Percentiles rank a stretch among this genome's conserved stretches.
phyloP scores from a whole-genome alignment of 371 early-diverging fungal genomes.

The Neoconidiobolus thromboides region DNA sequence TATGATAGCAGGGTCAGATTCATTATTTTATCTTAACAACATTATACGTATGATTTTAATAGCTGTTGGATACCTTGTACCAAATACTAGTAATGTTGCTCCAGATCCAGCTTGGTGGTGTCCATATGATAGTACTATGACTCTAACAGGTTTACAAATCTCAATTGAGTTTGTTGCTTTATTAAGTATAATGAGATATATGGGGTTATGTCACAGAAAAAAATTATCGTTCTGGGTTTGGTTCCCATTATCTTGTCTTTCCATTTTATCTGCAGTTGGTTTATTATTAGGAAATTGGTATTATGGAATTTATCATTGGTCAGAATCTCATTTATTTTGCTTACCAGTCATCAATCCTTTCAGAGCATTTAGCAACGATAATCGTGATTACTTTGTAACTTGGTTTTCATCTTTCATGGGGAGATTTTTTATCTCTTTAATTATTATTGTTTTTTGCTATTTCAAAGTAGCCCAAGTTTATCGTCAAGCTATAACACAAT shows the following conservation, averaged over 20 bases:
- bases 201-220: background rate
- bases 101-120: slow-evolving; percentile 2
- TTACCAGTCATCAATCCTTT: background rate
- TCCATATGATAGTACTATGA: background rate
- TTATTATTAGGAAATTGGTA: background rate
- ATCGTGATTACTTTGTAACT: background rate
- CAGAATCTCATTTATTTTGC: background rate
- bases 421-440: background rate
- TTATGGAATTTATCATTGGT: background rate
- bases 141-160: background rate
- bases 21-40: no score
- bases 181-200: background rate
- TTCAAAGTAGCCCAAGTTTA: background rate
- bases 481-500: background rate
- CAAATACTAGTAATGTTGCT: no score
- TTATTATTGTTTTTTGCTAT: slow-evolving; percentile 1
- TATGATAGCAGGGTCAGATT: no score
- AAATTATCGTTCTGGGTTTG: no score
- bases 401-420: background rate
- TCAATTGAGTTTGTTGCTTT: background rate
- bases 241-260: no score
- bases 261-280: background rate
- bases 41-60: no score
- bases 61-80: no score
- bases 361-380: background rate